Base-by-base conservation (phyloP, 2,329 filamentous ascomycete species). In the Monascus ruber region DNA sequence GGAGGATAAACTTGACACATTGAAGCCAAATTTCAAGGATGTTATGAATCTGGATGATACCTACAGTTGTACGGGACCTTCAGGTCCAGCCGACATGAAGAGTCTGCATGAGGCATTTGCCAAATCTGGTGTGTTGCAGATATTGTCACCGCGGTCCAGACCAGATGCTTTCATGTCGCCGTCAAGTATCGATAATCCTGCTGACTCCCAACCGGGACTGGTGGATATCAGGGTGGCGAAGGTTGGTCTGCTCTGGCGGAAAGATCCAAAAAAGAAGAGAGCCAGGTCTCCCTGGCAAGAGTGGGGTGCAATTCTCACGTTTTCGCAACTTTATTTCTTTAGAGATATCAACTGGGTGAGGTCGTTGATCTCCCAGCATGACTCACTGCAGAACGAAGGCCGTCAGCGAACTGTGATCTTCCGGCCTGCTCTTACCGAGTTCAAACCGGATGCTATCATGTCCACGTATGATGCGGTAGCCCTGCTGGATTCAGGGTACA, bases 171-270 rank as follows among this genome's bases (percentile, higher is more conserved):
- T 96, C 64, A 87, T 94, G 77, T 81, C 82, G 1, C 86, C 91
- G 46, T 81, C 85, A 51, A 88, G 85, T 8, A 79, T 84, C 33
- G 81, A 79, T 27, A 94, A 94, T 48, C 86, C 88, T 0, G 73
- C 85, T 25, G 86, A 91, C 45, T 85, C 86, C 1, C 85, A 91
- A 47, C 85, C 87, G 3, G 91, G 91, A 8, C 83, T 98, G 42
- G 89, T 98, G 7, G 89, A 96, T 61, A 94, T 98, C 56, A 94
- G 94, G 51, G 83, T 96, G 34, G 94, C 89, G 34, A 98, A 96
- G 61, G 88, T 98, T 36, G 91, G 91, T 4, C 68, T 94, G 1
- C 61, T 98, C 27, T 98, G 91, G 91, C 79, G 91, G 34, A 98
- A 98, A 58, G 87, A 94, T 47, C 68, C 74, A 1, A 95, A 94